Percentiles rank a stretch among this genome's conserved stretches.
phyloP scores from a whole-genome alignment of 2,329 filamentous ascomycete species.

The Fusarium subglutinans region DNA sequence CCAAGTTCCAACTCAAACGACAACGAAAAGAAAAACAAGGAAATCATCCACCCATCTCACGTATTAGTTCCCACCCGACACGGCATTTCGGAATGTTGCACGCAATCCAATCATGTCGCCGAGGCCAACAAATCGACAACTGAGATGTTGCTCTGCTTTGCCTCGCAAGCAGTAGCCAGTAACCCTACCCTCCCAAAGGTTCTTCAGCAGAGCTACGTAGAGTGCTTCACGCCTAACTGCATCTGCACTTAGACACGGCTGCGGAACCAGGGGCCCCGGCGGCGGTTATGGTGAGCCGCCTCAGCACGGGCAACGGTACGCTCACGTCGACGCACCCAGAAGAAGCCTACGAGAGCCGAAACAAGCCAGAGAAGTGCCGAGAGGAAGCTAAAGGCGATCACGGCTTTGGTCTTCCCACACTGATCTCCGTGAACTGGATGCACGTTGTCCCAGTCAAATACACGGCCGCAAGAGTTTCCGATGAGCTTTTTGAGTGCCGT shows the following conservation, averaged over 20 bases:
- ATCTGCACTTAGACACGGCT: constrained; percentile 50
- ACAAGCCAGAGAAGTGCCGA: constrained; percentile 76
- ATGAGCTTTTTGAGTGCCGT: constrained; percentile 47
- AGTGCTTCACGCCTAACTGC: neutral
- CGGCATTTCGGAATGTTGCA: constrained; percentile 17
- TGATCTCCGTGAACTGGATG: constrained; percentile 54
- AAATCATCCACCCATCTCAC: constrained; percentile 16
- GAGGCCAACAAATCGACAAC: constrained; percentile 8
- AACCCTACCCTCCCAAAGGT: neutral
- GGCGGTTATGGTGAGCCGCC: constrained; percentile 37
- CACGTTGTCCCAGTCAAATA: constrained; percentile 70
- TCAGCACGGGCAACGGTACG: constrained; percentile 47
- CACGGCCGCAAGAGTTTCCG: constrained; percentile 60
- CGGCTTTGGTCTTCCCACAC: constrained; percentile 76
- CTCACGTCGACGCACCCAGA: constrained; percentile 59
- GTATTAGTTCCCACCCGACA: constrained; percentile 18
- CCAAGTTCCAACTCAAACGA: constrained; percentile 12
- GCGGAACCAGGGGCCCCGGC: constrained; percentile 54
- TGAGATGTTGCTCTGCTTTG: neutral
- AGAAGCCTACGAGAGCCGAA: constrained; percentile 66
- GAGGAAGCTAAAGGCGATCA: constrained; percentile 76
- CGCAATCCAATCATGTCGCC: constrained; percentile 18
- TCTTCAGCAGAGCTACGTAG: constrained; percentile 7
- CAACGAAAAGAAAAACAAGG: constrained; percentile 25
- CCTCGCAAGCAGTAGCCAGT: neutral